Evolutionary conservation across 352 stramenopile genomes (phyloP).

Genomic region (Phytophthora hybrid): DNA sequence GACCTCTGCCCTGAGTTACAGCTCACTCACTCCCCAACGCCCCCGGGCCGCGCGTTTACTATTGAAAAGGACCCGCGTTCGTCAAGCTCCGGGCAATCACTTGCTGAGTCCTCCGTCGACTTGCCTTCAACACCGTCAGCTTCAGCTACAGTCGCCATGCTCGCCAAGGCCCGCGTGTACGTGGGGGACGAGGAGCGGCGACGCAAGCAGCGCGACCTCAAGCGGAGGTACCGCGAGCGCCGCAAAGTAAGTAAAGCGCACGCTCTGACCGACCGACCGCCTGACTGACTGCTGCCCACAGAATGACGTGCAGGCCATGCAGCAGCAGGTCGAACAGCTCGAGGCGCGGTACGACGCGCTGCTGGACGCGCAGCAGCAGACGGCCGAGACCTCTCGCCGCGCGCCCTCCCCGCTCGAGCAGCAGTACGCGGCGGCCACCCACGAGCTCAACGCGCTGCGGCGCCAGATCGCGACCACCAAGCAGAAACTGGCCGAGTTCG

Average conservation of each 20-base stretch:
- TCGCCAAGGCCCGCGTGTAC: slow-evolving; percentile 34
- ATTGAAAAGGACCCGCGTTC: slow-evolving; percentile 26
- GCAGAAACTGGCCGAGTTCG: slow-evolving; percentile 45
- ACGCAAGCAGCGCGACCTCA: slow-evolving; percentile 52
- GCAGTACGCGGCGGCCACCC: slow-evolving; percentile 41
- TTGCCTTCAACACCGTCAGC: slow-evolving; percentile 24
- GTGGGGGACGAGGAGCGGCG: slow-evolving; percentile 43
- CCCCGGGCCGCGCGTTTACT: slow-evolving; percentile 19
- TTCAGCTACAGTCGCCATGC: slow-evolving; percentile 25
- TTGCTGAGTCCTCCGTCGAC: slow-evolving; percentile 30
- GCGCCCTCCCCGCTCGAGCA: slow-evolving; percentile 30
- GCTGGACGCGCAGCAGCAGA: slow-evolving; percentile 35
- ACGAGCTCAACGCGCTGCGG: slow-evolving; percentile 46
- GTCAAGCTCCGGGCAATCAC: slow-evolving; percentile 36
- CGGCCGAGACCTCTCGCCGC: slow-evolving; percentile 18
- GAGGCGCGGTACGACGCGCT: slow-evolving; percentile 49
- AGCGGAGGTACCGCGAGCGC: slow-evolving; percentile 46
- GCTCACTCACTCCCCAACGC: no score
- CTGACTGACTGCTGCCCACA: slow-evolving; percentile 21
- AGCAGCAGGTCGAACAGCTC: slow-evolving; percentile 44
- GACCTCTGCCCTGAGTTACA: no score
- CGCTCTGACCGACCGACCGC: background rate
- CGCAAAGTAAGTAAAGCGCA: slow-evolving; percentile 40
- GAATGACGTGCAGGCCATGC: slow-evolving; percentile 56
- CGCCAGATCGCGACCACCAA: slow-evolving; percentile 47